A percentile compares a stretch with the other conserved stretches of the same genome.
phyloP scores from a whole-genome alignment of 1,139 yeast species.

The Debaryomycetaceae sp. region DNA sequence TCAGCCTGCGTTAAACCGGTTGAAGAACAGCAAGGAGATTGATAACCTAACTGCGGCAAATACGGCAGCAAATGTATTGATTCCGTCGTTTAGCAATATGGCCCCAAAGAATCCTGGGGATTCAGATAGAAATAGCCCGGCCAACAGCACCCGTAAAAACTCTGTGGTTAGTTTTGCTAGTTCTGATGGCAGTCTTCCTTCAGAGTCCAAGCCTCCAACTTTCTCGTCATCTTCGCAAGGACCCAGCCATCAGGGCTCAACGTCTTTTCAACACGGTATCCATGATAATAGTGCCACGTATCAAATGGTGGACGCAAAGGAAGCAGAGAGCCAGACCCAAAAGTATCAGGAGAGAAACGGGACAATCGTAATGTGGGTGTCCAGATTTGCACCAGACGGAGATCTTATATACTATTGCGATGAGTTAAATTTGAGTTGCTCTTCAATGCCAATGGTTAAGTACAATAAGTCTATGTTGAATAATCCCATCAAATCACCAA shows the following conservation, averaged over 20 bases:
- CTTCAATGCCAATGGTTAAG: conserved; percentile 46
- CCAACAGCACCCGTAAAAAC: conserved; percentile 38
- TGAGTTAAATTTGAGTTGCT: conserved; percentile 56
- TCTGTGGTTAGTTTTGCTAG: conserved; percentile 50
- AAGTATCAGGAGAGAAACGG: conserved; percentile 28
- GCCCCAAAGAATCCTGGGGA: conserved; percentile 38
- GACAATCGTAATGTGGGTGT: conserved; percentile 45
- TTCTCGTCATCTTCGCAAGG: conserved; percentile 3
- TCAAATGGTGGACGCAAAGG: conserved; percentile 23
- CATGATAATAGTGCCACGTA: conserved; percentile 8
- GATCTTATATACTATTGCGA: conserved; percentile 57
- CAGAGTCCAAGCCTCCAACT: conserved; percentile 4
- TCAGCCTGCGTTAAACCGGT: conserved; percentile 42
- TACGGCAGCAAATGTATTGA: conserved; percentile 48
- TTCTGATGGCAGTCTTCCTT: conserved; percentile 31
- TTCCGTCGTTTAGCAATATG: conserved; percentile 42
- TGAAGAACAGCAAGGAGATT: conserved; percentile 40
- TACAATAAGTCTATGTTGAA: conserved; percentile 24
- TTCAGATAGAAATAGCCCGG: conserved; percentile 27
- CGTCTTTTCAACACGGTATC: conserved; percentile 1
- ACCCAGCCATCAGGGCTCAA: not conserved
- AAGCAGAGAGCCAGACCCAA: conserved; percentile 35
- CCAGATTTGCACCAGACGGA: conserved; percentile 55
- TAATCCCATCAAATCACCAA: conserved; percentile 14
- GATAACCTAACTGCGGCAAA: conserved; percentile 49